Base-by-base conservation (phyloP, 257 asterid genomes). In the Agastache rugosa region DNA sequence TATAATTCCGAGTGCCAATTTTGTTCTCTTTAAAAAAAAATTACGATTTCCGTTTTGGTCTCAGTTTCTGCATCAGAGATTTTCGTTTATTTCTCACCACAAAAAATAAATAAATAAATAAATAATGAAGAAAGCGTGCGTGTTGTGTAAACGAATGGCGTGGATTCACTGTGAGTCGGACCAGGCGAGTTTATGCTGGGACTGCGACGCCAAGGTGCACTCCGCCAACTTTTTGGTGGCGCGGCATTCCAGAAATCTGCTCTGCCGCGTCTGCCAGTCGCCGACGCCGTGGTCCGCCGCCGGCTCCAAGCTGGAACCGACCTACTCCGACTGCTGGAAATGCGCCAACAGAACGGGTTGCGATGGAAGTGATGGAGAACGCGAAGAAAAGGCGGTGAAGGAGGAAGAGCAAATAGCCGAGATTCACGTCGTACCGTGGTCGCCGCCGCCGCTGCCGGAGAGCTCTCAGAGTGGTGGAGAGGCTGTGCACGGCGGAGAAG, bases 201-300 rank as follows among this genome's bases (percentile, higher is more conserved):
- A 71, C 58, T 87, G 90, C 85, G 93, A 87, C 78, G 84, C 80
- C 22, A 78, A 69, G 66, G 93, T 87, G 6, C 89, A 87, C 79
- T 77, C 86, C 25, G 93, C 87, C 69, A 87, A 87, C 63, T 87
- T 87, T 17, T 77, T 84, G 27, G 90, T 78, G 75, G 88, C 85
- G 58, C 77, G 80, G 31, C 90, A 87, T 10, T 63, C 72, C 0
- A 78, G 89, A 27, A 62, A 42, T 35, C 19, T 81, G 41, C 79
- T 87, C 59, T 87, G 93, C 81, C 71, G 72, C 35, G 58, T 68
- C 1, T 85, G 90, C 22, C 85, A 70, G 48, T 58, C 80, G 6
- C 83, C 83, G 77, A 79, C 82, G 81, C 74, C 77, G 75, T 87
- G 87, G 89, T 76, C 79, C 3, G 84, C 84, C 12, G 6, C 84